phyloP scores from a whole-genome alignment of 441 rosid genomes.

The Flueggea neowawraea region DNA sequence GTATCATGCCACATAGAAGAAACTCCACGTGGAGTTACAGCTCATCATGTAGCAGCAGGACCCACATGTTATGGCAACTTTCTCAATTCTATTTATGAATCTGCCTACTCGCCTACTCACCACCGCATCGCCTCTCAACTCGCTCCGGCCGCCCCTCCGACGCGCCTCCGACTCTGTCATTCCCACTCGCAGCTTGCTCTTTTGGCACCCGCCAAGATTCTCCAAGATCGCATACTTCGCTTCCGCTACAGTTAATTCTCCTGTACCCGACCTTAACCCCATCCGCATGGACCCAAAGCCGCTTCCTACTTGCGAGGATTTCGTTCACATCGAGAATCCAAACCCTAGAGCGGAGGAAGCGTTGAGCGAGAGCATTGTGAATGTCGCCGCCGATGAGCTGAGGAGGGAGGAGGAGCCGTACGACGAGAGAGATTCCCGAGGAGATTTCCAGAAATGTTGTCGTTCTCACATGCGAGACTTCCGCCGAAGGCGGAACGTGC shows the following conservation, averaged over 20 bases:
- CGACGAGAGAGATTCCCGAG: conserved; percentile 46
- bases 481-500: conserved; percentile 67
- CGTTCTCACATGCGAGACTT: conserved; percentile 65
- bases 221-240: not conserved
- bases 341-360: conserved; percentile 36
- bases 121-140: too few species aligned
- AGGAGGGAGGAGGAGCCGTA: conserved; percentile 12
- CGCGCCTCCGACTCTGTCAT: too few species aligned
- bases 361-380: conserved; percentile 83
- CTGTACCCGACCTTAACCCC: conserved; percentile 5
- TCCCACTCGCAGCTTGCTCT: too few species aligned
- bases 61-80: too few species aligned
- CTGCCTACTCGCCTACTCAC: too few species aligned
- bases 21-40: too few species aligned
- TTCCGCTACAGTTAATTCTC: conserved; percentile 7
- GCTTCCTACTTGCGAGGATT: not conserved
- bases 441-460: conserved; percentile 66
- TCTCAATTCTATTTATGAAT: too few species aligned
- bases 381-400: conserved; percentile 50
- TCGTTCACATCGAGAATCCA: conserved; percentile 73
- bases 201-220: too few species aligned
- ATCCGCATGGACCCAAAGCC: conserved; percentile 37
- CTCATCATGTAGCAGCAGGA: too few species aligned
- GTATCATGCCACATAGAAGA: too few species aligned
- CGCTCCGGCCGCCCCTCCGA: too few species aligned